These are phyloP conservation scores for Talaromyces islandicus DNA, from an alignment of 2,329 filamentous ascomycete species.

Conservation along the genomic window DNA sequence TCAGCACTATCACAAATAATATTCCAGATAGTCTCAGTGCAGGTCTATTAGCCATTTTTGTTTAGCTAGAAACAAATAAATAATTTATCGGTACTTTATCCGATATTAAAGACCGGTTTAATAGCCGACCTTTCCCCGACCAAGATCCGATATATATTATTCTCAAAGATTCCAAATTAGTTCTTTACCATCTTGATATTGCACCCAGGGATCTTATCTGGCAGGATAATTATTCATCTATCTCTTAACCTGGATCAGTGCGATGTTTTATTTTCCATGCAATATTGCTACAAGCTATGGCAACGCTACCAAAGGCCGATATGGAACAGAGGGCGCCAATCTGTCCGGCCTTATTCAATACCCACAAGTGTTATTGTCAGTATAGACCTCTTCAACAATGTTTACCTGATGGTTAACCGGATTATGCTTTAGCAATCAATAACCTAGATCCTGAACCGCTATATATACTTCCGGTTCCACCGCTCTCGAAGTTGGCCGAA, in stretches of 20 bases:
- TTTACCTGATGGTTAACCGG: not conserved
- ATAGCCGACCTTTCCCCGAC: constrained; percentile 13
- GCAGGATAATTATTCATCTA: constrained; percentile 17
- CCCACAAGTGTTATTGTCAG: constrained; percentile 3
- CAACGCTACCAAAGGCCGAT: not conserved
- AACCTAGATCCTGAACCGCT: not conserved
- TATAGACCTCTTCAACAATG: not conserved
- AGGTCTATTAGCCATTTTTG: constrained; percentile 12
- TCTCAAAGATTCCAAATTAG: not conserved
- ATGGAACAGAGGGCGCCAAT: constrained; percentile 4
- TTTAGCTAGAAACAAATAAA: constrained; percentile 16
- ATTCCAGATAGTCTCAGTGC: constrained; percentile 11
- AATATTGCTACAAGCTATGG: not conserved
- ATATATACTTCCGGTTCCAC: not conserved
- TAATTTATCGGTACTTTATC: constrained; percentile 7
- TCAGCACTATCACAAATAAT: too few relatives aligned
- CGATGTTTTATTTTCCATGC: constrained; percentile 15
- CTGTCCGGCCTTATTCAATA: constrained; percentile 2
- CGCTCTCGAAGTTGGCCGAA: too few relatives aligned
- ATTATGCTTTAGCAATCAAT: not conserved
- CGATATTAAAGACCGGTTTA: constrained; percentile 16
- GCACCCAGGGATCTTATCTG: constrained; percentile 17
- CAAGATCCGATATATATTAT: not conserved
- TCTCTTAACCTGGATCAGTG: constrained; percentile 20
- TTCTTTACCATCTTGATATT: constrained; percentile 11